Percentiles rank a stretch among this genome's conserved stretches.
phyloP scores from a whole-genome alignment of 2,329 filamentous ascomycete species.

The Apiospora aurea region DNA sequence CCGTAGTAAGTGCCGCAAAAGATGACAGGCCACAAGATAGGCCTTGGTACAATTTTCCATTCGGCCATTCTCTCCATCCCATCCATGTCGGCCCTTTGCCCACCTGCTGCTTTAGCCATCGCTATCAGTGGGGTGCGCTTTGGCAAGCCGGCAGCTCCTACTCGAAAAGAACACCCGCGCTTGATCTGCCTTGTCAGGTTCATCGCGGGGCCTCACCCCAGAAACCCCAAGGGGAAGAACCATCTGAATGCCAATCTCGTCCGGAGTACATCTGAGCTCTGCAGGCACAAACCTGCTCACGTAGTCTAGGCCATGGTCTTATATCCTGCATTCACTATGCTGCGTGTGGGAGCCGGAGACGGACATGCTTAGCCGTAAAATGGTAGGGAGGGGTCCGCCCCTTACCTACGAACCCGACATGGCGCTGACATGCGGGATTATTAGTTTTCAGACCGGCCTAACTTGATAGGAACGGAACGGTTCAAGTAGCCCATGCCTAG shows the following conservation, averaged over 20 bases:
- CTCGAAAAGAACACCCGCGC: not conserved
- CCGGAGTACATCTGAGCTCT: not conserved
- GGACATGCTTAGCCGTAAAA: not conserved
- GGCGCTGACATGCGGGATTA: not conserved
- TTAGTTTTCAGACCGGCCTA: not conserved
- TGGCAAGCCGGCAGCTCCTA: not conserved
- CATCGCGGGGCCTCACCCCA: not conserved
- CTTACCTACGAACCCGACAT: not conserved
- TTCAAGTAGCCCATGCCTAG: not conserved
- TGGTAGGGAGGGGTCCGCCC: not conserved
- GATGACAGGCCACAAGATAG: not conserved
- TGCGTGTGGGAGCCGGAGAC: constrained; percentile 3
- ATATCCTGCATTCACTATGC: constrained; percentile 13
- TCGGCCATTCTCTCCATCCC: not conserved
- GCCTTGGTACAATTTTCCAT: not conserved
- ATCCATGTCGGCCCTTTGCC: not conserved
- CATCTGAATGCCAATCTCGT: not conserved
- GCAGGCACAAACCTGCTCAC: not conserved
- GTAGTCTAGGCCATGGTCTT: not conserved
- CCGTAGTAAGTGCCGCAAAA: not conserved
- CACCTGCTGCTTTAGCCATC: not conserved
- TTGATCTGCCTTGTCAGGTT: not conserved
- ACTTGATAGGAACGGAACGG: not conserved
- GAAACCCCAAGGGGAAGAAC: not conserved
- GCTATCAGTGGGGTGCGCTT: not conserved